Conservation (phyloP, 768 basidiomycete species). For the Boletus rufocinnamomeus region DNA sequence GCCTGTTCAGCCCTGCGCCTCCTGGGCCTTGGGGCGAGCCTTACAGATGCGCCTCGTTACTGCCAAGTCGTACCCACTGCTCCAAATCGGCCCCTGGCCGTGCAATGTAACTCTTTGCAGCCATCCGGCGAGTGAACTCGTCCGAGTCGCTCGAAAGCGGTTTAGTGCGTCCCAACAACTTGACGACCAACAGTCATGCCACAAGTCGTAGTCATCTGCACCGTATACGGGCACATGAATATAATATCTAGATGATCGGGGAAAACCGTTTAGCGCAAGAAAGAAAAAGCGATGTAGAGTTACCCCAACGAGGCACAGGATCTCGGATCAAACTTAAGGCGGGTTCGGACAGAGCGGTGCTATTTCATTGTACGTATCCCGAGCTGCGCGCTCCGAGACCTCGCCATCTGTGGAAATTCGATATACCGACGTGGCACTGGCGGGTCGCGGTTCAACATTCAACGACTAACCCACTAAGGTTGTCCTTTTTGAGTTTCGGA, state of each 20-base stretch:
- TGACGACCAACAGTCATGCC: neutral
- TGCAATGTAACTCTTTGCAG: too few species aligned
- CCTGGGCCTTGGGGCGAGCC: neutral
- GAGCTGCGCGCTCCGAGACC: too few species aligned
- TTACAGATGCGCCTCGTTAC: neutral
- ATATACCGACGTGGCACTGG: too few species aligned
- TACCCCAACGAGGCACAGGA: neutral
- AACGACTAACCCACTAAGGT: too few species aligned
- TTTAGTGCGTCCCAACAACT: neutral
- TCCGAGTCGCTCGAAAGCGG: neutral
- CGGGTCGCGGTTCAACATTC: too few species aligned
- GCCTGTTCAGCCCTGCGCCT: neutral
- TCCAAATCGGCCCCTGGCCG: neutral
- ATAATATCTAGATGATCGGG: neutral
- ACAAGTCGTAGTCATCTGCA: neutral
- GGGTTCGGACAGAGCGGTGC: too few species aligned
- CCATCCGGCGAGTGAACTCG: neutral
- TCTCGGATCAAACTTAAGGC: too few species aligned
- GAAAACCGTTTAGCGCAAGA: too few species aligned
- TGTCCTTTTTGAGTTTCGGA: too few species aligned
- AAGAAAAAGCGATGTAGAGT: neutral
- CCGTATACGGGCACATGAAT: too few species aligned
- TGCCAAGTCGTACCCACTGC: neutral
- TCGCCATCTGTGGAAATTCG: too few species aligned
- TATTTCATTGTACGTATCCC: too few species aligned